Evolutionary conservation across 164 flowering plant genomes (phyloP).

Genomic region (Warburgia ugandensis): DNA sequence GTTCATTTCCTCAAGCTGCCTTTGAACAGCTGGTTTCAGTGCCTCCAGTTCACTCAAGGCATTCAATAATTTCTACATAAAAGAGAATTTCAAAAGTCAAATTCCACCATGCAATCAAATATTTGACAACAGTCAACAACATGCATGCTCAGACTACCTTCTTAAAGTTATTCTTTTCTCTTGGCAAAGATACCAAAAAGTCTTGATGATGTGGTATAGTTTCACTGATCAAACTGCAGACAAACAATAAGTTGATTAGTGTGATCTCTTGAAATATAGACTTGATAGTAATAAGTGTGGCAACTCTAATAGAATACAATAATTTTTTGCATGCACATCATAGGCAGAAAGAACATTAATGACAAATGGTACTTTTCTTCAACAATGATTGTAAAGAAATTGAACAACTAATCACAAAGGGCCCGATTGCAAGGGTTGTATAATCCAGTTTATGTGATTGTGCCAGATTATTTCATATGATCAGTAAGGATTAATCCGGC

Average conservation of each 20-base stretch:
- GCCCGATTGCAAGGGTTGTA: too few species aligned
- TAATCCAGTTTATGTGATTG: too few species aligned
- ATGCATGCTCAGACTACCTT: conserved; percentile 32
- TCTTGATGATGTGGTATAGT: conserved; percentile 90
- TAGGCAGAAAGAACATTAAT: too few species aligned
- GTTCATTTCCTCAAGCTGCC: conserved; percentile 44
- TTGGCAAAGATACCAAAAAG: conserved; percentile 39
- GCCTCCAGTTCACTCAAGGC: conserved; percentile 71
- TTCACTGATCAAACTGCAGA: conserved; percentile 69
- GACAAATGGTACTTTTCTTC: too few species aligned
- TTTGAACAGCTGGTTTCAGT: conserved; percentile 60
- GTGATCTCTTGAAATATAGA: too few species aligned
- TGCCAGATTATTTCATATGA: too few species aligned
- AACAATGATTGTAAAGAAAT: neutral
- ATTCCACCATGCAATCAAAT: too few species aligned
- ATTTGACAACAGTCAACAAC: neutral
- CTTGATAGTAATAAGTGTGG: too few species aligned
- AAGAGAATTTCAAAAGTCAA: conserved; percentile 13
- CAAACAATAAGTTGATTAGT: conserved; percentile 15
- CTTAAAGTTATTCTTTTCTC: conserved; percentile 34
- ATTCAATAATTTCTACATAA: conserved; percentile 46
- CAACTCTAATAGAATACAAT: too few species aligned
- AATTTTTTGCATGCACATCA: too few species aligned
- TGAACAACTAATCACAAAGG: neutral
- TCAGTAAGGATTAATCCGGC: too few species aligned